These are phyloP conservation scores for Acanthamoeba sp. DNA, from an alignment of 208 protist species.

Conservation along the genomic window DNA sequence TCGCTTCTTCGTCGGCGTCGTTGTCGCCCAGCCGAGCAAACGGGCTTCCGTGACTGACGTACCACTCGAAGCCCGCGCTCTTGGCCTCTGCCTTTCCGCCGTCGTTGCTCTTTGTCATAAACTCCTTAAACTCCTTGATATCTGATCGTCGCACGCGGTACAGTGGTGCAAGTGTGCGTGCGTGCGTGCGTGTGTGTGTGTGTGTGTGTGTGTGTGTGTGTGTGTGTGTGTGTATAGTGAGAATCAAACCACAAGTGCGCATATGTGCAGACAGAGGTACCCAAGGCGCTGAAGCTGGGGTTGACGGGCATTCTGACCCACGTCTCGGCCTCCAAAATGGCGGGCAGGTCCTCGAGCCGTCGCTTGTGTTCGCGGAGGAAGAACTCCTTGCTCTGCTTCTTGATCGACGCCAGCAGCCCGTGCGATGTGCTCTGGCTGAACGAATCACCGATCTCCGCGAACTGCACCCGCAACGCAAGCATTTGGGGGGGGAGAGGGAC, in stretches of 20 bases:
- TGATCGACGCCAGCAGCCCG: slow-evolving; percentile 57
- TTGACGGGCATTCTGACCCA: slow-evolving; percentile 64
- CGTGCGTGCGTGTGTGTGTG: neutral
- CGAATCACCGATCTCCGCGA: slow-evolving; percentile 44
- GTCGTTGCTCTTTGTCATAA: neutral
- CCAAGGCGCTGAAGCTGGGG: slow-evolving; percentile 21
- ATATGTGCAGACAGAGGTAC: neutral
- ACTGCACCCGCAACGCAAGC: neutral
- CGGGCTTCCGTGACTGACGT: slow-evolving; percentile 17
- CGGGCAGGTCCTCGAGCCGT: slow-evolving; percentile 35
- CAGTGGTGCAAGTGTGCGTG: neutral
- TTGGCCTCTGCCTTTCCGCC: neutral
- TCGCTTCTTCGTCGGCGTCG: neutral
- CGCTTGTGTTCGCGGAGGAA: slow-evolving; percentile 58
- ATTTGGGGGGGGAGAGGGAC: neutral
- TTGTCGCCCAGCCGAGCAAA: neutral
- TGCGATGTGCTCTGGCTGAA: slow-evolving; percentile 67
- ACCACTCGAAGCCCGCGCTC: slow-evolving; percentile 50
- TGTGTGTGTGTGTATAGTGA: neutral
- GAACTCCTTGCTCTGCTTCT: slow-evolving; percentile 69
- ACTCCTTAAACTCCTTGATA: slow-evolving; percentile 56
- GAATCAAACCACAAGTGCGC: neutral
- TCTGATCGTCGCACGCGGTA: slow-evolving; percentile 31
- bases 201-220: neutral
- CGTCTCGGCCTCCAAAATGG: slow-evolving; percentile 48